Base-by-base conservation (phyloP, 352 stramenopile species). In the Pythium rhizo-oryzae region DNA sequence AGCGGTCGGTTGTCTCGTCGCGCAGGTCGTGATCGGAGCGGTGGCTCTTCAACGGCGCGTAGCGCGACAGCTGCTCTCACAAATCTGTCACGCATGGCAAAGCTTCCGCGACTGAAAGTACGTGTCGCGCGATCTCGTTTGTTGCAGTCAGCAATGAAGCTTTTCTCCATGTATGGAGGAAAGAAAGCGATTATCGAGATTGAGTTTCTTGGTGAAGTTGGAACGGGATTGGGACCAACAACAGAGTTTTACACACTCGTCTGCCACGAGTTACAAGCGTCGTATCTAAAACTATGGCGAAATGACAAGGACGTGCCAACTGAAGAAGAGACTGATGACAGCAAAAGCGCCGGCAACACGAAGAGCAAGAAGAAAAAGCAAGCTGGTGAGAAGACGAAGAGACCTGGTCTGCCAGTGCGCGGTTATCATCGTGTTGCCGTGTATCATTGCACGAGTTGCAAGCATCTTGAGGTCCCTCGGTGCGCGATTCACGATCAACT, bases 231-330 rank as follows among this genome's bases (percentile, higher is more conserved):
- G 16, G 85, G 85, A 9, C 85, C 85, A 3, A 93, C 85, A 16
- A 93, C 85, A 0, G 85, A 93, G 52, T 93, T 93, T 57, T 93
- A 86, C 52, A 91, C 83, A 25, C 76, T 93, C 0, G 79, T 92
- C 12, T 90, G 81, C 19, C 77, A 90, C n/a, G 79, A 91, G 41
- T 79, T 93, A 3, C 85, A 93, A 51, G 75, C 80, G 0, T 76
- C 82, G 49, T 67, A 78, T n/a, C 52, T 93, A 30, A 72, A 75
- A 18, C 50, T 93, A 28, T 93, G 85, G 85, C 65, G 72, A 35
- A 69, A 68, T n/a, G 70, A 71, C 21, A 67, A 72, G 8, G 53
- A 67, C 24, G 63, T 71, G 4, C 23, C 54, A 9, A 30, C 41
- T 0, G 62, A 56, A 0, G 44, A 44, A 19, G 54, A 63, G 2